Base-by-base conservation (phyloP, 2,329 filamentous ascomycete species). In the Neonectria ditissima region DNA sequence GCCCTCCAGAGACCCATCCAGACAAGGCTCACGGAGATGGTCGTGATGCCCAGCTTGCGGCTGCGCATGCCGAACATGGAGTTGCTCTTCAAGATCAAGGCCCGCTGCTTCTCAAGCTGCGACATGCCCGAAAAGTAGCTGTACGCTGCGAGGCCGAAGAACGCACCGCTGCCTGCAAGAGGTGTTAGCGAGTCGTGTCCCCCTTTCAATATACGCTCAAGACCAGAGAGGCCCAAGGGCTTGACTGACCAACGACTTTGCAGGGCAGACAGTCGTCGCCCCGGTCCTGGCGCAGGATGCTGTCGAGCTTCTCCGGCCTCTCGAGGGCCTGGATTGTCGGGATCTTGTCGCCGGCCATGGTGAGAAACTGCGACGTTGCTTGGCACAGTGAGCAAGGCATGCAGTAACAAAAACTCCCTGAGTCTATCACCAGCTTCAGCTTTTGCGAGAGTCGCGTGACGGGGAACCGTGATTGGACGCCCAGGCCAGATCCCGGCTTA, bases 121-220 rank as follows among this genome's bases (percentile, higher is more conserved):
- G 83, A 82, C 78, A 89, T 91, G 62, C 92, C 92, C 3, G 91
- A 92, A 65, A 89, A 82, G 79, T 94, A 94, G 77, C 89, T 94
- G 79, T 94, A 96, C 1, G 84, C 89, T 4, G 89, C 92, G 16
- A 95, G 86, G 1, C 91, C 91, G 59, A 93, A 82, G 67, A 96
- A 93, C 1, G 92, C 91, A 41, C 89, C 85, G 73, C 91, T 90
- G 47, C 92, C 92, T 94, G 70, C 59, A n/a, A n/a, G 22, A 39
- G 28, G 37, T 54, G 61, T 71, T 60, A 73, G 71, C 47, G 4
- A 5, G 28, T 14, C 5, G n/a, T 20, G n/a, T n/a, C n/a, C 26
- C 11, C 14, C 11, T 50, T 18, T 50, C 14, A 5, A 32, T 7
- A 50, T n/a, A 6, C 24, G 6, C 24, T 4, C 10, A 18, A 3